These are phyloP conservation scores for Tillandsia leiboldiana DNA, from an alignment of 176 grass and related monocot species.

Conservation along the genomic window DNA sequence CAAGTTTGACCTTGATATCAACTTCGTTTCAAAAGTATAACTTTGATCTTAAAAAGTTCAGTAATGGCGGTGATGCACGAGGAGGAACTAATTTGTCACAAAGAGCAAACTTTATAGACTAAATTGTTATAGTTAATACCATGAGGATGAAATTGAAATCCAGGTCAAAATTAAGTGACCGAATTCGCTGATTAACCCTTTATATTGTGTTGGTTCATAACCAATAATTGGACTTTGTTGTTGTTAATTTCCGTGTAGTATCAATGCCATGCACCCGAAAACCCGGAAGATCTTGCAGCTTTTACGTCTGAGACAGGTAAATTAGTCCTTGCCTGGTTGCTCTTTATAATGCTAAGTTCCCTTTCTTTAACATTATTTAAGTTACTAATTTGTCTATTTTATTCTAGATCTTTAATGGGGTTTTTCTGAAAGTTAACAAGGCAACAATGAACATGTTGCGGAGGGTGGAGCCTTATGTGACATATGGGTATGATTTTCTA, in stretches of 20 bases:
- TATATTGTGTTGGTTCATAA: no score
- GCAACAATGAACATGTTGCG: slow-evolving; percentile 88
- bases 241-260: slow-evolving; percentile 33
- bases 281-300: slow-evolving; percentile 92
- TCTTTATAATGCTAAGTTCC: background rate
- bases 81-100: no score
- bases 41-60: no score
- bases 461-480: slow-evolving; percentile 91
- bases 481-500: slow-evolving; percentile 53
- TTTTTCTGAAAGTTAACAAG: slow-evolving; percentile 96
- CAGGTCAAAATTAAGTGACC: no score
- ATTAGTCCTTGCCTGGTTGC: background rate
- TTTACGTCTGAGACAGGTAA: slow-evolving; percentile 74
- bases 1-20: no score
- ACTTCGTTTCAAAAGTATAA: no score
- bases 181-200: no score
- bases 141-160: no score
- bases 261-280: slow-evolving; percentile 94
- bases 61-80: no score
- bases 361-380: background rate
- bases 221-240: slow-evolving; percentile 7
- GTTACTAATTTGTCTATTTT: background rate
- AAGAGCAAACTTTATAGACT: no score
- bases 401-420: slow-evolving; percentile 75
- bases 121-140: no score